Evolutionary conservation across 2,329 filamentous ascomycete species (phyloP), one percentile per base, ranked within the genome.

Genomic region (Fusarium brevicatenulatum): DNA sequence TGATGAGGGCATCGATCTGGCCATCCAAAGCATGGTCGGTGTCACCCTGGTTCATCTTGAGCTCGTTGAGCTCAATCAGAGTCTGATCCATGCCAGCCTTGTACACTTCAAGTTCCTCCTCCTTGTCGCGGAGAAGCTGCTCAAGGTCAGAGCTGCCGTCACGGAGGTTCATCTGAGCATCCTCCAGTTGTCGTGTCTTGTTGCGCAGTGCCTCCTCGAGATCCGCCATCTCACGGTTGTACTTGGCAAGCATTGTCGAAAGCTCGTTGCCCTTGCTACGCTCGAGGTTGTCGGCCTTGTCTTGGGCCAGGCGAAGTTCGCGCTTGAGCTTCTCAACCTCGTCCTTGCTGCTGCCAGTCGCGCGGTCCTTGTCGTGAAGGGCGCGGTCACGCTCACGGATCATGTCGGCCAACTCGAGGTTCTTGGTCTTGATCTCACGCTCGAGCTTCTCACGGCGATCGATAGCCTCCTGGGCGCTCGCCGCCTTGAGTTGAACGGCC

Each of bases 381-480:
- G 96, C 96, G 72, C 96, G 91, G 80, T 99, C 96, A 76, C 96
- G 90, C 85, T 99, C 96, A 47, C 96, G 91, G 73, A 99, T 99
- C 96, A 99, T 98, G 81, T 98, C 95, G 37, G 96, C 96, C 70
- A 99, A 85, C 82, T 99, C 96, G n/a, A 99, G 86, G 80, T 99
- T 99, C 89, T 99, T 99, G 36, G 95, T 98, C 89, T 99, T 99
- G 81, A 99, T 93, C 84, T 99, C 96, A 39, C 95, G 92, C 85
- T 98, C 95, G 58, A 99, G 88, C 86, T 97, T 97, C 85, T 99
- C 96, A 13, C 95, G 92, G 76, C 90, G 91, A 64, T 98, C 96
- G 72, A 98, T 97, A 4, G 96, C 96, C 84, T 99, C 96, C 80
- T 98, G 95, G 0, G 96, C 96, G 9, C 95, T 98, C 21, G 95